Evolutionary conservation across 2,329 filamentous ascomycete genomes (phyloP), one percentile per base, ranked within the genome.

Genomic region (Exophiala lecanii-corni): DNA sequence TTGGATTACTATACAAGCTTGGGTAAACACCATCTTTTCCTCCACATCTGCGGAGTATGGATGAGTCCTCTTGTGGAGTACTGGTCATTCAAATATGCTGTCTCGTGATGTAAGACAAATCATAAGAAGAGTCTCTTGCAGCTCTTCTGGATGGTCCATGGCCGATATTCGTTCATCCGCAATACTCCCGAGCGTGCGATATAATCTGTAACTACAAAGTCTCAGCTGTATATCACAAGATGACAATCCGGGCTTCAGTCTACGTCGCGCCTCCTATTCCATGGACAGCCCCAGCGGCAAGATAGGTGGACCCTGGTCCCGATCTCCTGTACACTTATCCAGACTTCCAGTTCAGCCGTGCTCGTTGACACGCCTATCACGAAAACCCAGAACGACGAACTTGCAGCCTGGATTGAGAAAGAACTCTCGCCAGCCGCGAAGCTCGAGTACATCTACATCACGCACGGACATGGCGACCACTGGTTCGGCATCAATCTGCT

Each of bases 391-490:
- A 59, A 57, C 2, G 43, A 57, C 5, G 57, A 53, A 1, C 53
- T 69, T 3, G 57, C 55, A 3, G 41, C 55, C 10, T 71, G 65
- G 65, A 64, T 70, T 44, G 55, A 63, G n/a, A 43, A 43, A 1
- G 60, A 26, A 4, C 30, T 57, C 3, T 13, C 12, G 10, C 21
- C 57, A 0, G 45, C 41, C 13, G 58, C 57, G 13, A 54, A 53
- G 3, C 53, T 70, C 0, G 48, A 45, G 3, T 61, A 61, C 25
- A 62, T 69, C 20, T 69, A 68, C 51, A 62, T 68, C 38, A 70
- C 66, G 0, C 66, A 69, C 36, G 63, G 63, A n/a, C 66, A 70
- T 37, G 65, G 58, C 12, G 66, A 69, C 49, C 67, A 71, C 49
- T 70, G 57, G 47, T 63, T 68, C 39, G 63, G 63, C 33, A 43